Evolutionary conservation across 1,284 basidiomycete genomes (phyloP).

Genomic region (Ceratobasidium sp.): DNA sequence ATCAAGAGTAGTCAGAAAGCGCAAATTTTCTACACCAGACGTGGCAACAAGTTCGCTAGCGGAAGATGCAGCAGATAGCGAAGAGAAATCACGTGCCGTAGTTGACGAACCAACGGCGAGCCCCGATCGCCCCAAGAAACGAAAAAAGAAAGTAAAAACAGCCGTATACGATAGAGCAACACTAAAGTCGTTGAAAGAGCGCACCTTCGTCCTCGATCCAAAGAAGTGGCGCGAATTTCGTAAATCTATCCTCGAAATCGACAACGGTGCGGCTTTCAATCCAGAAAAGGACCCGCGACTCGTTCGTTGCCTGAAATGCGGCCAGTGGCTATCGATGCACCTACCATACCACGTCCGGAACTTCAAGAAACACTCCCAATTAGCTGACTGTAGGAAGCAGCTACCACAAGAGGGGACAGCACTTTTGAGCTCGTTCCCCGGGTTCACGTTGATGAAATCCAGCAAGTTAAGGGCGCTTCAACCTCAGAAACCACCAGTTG

Average conservation of each 20-base stretch:
- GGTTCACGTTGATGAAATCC: not conserved
- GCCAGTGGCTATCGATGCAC: not conserved
- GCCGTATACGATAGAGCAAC: not conserved
- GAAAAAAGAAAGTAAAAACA: not conserved
- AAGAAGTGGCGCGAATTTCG: not conserved
- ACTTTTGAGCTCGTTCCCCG: not conserved
- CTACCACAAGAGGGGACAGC: not conserved
- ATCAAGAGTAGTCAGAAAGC: no score
- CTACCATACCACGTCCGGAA: not conserved
- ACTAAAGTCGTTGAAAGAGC: not conserved
- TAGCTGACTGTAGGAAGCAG: not conserved
- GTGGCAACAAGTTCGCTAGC: not conserved
- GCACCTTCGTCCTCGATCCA: not conserved
- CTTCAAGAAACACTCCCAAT: not conserved
- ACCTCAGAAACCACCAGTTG: not conserved
- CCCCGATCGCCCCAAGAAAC: not conserved
- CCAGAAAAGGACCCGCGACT: not conserved
- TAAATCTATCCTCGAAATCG: not conserved
- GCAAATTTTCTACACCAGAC: no score
- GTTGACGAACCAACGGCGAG: not conserved
- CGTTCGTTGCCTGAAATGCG: constrained; percentile 17
- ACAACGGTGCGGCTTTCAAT: not conserved
- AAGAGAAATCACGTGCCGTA: not conserved
- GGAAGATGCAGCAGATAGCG: not conserved
- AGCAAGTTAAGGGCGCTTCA: not conserved